phyloP scores from a whole-genome alignment of 2,329 filamentous ascomycete species.

The Dactylonectria estremocensis region DNA sequence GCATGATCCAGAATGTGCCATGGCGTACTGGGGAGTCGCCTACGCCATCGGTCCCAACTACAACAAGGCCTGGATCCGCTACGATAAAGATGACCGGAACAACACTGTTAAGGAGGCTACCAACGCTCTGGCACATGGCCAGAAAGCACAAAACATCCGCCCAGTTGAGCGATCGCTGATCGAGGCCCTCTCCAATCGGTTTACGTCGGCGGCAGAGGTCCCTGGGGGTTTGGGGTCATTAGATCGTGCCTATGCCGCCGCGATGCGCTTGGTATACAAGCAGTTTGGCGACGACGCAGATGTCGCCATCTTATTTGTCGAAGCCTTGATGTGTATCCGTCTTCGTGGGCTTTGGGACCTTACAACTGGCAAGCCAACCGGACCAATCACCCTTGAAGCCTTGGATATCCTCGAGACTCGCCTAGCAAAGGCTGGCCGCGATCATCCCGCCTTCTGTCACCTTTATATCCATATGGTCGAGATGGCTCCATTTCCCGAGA shows the following conservation, averaged over 20 bases:
- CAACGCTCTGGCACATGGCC: conserved; percentile 45
- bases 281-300: conserved; percentile 58
- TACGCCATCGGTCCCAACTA: conserved; percentile 82
- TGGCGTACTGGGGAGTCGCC: conserved; percentile 79
- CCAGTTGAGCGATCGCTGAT: conserved; percentile 72
- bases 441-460: conserved; percentile 80
- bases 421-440: conserved; percentile 47
- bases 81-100: conserved; percentile 70
- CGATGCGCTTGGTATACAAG: conserved; percentile 55
- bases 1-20: conserved; percentile 68
- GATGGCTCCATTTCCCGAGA: conserved; percentile 78
- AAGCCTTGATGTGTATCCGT: conserved; percentile 57
- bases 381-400: conserved; percentile 63
- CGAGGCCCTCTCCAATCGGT: conserved; percentile 72
- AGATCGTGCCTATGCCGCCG: conserved; percentile 52
- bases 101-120: conserved; percentile 48
- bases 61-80: conserved; percentile 82
- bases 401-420: conserved; percentile 52
- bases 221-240: conserved; percentile 61
- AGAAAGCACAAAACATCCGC: conserved; percentile 27
- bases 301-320: conserved; percentile 53
- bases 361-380: neutral
- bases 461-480: conserved; percentile 84
- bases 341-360: neutral
- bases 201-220: conserved; percentile 63